Conservation (phyloP, 495 filamentous ascomycete species). For the Coniosporium apollinis region DNA sequence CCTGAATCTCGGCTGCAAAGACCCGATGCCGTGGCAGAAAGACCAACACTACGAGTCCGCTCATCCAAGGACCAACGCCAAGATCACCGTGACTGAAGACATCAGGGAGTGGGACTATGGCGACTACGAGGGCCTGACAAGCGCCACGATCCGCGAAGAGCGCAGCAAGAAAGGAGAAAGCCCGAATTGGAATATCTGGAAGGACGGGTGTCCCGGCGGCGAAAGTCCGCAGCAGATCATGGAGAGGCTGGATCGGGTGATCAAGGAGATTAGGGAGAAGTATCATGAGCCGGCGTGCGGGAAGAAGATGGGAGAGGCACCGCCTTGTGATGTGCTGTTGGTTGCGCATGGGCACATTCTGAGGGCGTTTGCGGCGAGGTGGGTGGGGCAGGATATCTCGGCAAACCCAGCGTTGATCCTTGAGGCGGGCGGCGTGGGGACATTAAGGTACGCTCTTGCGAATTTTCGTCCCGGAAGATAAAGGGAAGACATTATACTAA, state of each 20-base stretch:
- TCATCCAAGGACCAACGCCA: constrained; percentile 32
- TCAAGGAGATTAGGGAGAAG: constrained; percentile 20
- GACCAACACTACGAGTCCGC: constrained; percentile 19
- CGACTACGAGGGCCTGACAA: constrained; percentile 82
- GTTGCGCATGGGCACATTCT: constrained; percentile 29
- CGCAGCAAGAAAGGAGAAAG: constrained; percentile 36
- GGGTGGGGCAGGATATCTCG: constrained; percentile 15
- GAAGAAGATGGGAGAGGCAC: constrained; percentile 11
- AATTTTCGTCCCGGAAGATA: neutral
- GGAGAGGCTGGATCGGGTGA: constrained; percentile 19
- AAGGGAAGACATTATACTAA: constrained; percentile 10
- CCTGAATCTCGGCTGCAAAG: constrained; percentile 42
- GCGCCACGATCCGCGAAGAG: constrained; percentile 44
- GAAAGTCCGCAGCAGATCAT: constrained; percentile 34
- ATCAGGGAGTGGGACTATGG: constrained; percentile 95
- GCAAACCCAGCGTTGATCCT: constrained; percentile 25
- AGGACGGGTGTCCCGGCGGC: constrained; percentile 35
- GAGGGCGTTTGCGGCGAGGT: constrained; percentile 20
- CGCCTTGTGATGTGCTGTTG: constrained; percentile 24
- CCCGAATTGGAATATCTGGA: constrained; percentile 25
- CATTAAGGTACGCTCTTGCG: constrained; percentile 35
- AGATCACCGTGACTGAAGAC: constrained; percentile 53
- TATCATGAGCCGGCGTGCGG: constrained; percentile 21
- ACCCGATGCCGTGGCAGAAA: constrained; percentile 37
- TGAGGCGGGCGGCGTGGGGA: constrained; percentile 35